phyloP scores from a whole-genome alignment of 139 green algal genomes.

The Ulvella scutata region DNA sequence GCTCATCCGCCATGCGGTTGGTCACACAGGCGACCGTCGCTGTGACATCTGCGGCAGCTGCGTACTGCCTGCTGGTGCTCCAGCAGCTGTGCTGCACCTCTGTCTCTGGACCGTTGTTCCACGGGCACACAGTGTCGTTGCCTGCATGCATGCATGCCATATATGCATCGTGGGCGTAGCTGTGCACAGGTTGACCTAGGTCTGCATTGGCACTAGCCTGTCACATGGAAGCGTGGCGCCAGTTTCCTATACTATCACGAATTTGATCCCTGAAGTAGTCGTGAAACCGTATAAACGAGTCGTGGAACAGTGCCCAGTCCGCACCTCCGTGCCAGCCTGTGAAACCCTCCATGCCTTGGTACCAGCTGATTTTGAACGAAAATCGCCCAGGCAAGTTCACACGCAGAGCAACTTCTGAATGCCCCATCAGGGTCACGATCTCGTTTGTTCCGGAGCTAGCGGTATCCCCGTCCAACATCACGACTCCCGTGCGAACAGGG shows the following conservation, averaged over 20 bases:
- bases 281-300: no score
- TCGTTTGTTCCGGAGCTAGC: neutral
- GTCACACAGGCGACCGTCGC: neutral
- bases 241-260: no score
- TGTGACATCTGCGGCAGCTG: neutral
- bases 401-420: neutral
- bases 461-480: neutral
- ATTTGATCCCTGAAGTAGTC: no score
- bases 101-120: neutral
- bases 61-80: neutral
- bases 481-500: neutral
- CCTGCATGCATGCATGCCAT: neutral
- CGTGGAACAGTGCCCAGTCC: no score
- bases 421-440: neutral
- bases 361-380: slow-evolving; percentile 1
- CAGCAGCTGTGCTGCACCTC: neutral
- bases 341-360: slow-evolving; percentile 10
- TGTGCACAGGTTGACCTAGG: no score
- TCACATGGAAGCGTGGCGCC: no score
- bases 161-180: no score
- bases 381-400: neutral
- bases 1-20: neutral
- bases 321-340: slow-evolving; percentile 4
- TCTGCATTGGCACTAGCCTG: no score
- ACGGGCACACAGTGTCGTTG: neutral